These are phyloP conservation scores for Colletotrichum scovillei DNA, from an alignment of 2,329 filamentous ascomycete genomes.

Conservation along the genomic window DNA sequence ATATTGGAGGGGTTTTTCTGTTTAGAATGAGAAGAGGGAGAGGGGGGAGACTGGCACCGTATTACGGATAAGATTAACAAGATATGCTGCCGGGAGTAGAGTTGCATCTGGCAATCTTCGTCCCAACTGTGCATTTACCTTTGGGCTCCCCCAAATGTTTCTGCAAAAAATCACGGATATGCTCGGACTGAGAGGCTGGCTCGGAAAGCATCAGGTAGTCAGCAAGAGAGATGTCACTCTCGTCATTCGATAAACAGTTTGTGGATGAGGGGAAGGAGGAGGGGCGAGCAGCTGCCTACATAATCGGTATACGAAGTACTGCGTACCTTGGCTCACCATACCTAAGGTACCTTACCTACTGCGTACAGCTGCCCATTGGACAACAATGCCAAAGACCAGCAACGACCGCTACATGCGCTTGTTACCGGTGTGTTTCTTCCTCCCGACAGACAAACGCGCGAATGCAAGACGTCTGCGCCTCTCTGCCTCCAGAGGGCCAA, in stretches of 20 bases:
- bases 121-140: slow-evolving; percentile 10
- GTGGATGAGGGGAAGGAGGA: background rate
- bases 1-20: background rate
- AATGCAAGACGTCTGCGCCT: background rate
- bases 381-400: background rate
- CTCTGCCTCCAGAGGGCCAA: background rate
- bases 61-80: background rate
- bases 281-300: background rate
- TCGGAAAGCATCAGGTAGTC: background rate
- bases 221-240: background rate
- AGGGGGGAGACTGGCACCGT: background rate
- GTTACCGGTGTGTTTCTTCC: background rate
- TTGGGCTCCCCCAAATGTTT: background rate
- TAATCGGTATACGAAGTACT: too few species aligned
- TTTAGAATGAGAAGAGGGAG: background rate
- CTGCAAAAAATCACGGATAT: background rate
- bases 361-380: background rate
- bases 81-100: slow-evolving; percentile 13
- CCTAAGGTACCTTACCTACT: too few species aligned
- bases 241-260: background rate
- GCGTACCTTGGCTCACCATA: too few species aligned
- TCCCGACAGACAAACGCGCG: background rate
- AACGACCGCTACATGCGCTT: background rate
- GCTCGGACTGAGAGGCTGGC: background rate
- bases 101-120: slow-evolving; percentile 26